Percentiles rank a stretch among this genome's conserved stretches.
Conservation (phyloP, 129 eudicot genomes). For the Chrysanthemum lavandulifolium region DNA sequence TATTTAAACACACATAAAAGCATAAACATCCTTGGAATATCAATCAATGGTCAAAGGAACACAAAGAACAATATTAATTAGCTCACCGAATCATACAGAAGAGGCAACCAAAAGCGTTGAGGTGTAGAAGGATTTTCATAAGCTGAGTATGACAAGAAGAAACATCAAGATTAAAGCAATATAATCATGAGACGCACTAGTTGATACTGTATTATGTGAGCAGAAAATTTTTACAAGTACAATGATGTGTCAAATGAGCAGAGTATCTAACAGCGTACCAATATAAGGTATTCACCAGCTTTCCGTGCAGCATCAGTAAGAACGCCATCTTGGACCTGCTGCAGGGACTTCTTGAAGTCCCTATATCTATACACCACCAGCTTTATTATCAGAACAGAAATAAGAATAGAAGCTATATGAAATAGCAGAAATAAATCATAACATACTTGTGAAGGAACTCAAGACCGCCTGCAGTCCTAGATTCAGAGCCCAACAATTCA, state of each 20-base stretch:
- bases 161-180: not conserved
- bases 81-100: constrained; percentile 83
- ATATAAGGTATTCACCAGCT: constrained; percentile 80
- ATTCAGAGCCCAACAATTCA: constrained; percentile 79
- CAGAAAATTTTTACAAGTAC: not conserved
- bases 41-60: not conserved
- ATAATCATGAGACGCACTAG: not conserved
- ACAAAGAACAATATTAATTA: not conserved
- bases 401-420: not conserved
- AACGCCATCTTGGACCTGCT: constrained; percentile 63
- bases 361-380: constrained; percentile 62
- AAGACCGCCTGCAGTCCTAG: constrained; percentile 82
- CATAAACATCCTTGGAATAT: too few relatives aligned
- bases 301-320: constrained; percentile 59
- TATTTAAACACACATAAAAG: too few relatives aligned
- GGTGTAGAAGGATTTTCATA: constrained; percentile 97
- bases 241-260: not conserved
- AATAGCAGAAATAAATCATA: not conserved
- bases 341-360: constrained; percentile 82
- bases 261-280: constrained; percentile 39
- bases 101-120: constrained; percentile 90
- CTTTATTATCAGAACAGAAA: constrained; percentile 3
- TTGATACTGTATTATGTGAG: not conserved
- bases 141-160: constrained; percentile 51
- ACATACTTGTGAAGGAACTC: constrained; percentile 87